Base-by-base conservation (phyloP, 352 stramenopile genomes). In the Phytopythium mirpurense region DNA sequence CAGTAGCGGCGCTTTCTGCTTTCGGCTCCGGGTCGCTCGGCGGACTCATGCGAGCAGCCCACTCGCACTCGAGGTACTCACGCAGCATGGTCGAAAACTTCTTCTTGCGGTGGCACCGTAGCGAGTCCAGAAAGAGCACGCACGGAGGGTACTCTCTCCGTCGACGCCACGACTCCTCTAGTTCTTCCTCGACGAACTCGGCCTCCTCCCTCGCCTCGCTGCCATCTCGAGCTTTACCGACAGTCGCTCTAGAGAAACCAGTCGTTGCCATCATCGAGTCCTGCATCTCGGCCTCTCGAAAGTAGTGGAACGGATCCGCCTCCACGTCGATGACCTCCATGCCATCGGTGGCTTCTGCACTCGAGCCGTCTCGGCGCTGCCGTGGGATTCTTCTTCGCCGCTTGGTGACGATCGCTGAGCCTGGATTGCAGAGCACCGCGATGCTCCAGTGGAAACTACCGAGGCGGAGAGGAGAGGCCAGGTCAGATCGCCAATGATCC, bases 41-140 rank as follows among this genome's bases (percentile, higher is more conserved):
- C 49, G 51, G 49, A 45, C 11, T 57, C 59, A 27, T 59, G 29
- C 68, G 54, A 36, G 56, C 50, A 54, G 67, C 73, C 60, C 63
- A 96, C 72, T 96, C 84, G 54, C 65, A 78, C 57, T 90, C 93
- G 18, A 97, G 63, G 79, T 95, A 98, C 45, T 82, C 78, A 10
- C 76, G 72, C 26, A 98, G 63, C 48, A 89, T 81, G 21, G 61
- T 76, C 7, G 72, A 72, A 46, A 98, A 87, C 56, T 79, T 90
- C 29, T 88, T 85, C 65, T 97, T 97, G 48, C 74, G 81, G 61
- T 98, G 95, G 56, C 88, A 96, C n/a, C 82, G 85, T 40, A 98
- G 73, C 40, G 93, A 98, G 67, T 98, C 95, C 41, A 98, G 72
- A 67, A 98, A 98, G 10, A 98, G 72, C 40, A 98, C 70, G 57